phyloP scores from a whole-genome alignment of 225 moss, liverwort and hornwort species.

The Climacium dendroides region DNA sequence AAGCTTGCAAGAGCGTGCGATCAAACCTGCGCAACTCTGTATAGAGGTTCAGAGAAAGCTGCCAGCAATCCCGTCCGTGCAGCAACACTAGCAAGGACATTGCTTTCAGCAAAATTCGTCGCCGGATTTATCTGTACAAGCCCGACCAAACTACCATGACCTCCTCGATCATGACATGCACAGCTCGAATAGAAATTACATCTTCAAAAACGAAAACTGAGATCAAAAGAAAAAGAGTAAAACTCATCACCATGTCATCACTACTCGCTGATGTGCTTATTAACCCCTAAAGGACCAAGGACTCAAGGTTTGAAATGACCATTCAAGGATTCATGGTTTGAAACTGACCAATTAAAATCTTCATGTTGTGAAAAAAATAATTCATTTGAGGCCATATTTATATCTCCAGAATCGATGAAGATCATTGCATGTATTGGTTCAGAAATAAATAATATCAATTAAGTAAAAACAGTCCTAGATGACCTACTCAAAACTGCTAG shows the following conservation, averaged over 20 bases:
- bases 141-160: not conserved
- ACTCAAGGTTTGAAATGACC: not conserved
- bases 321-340: not conserved
- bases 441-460: not conserved
- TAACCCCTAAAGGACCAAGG: not conserved
- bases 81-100: conserved; percentile 44
- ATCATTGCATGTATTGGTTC: not conserved
- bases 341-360: not conserved
- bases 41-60: conserved; percentile 50
- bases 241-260: not conserved
- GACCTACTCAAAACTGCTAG: not conserved
- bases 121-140: conserved; percentile 75
- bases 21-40: conserved; percentile 62
- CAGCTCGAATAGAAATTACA: not conserved
- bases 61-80: conserved; percentile 65
- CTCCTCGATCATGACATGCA: not conserved
- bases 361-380: not conserved
- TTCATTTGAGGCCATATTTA: not conserved
- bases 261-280: not conserved
- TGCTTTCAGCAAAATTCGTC: conserved; percentile 53
- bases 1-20: not conserved
- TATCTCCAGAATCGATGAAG: not conserved
- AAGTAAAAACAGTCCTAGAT: not conserved
- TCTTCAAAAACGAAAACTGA: not conserved
- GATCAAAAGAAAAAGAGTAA: not conserved